These are phyloP conservation scores for Lactifluus rugatus DNA, from an alignment of 768 basidiomycete species.

Conservation along the genomic window DNA sequence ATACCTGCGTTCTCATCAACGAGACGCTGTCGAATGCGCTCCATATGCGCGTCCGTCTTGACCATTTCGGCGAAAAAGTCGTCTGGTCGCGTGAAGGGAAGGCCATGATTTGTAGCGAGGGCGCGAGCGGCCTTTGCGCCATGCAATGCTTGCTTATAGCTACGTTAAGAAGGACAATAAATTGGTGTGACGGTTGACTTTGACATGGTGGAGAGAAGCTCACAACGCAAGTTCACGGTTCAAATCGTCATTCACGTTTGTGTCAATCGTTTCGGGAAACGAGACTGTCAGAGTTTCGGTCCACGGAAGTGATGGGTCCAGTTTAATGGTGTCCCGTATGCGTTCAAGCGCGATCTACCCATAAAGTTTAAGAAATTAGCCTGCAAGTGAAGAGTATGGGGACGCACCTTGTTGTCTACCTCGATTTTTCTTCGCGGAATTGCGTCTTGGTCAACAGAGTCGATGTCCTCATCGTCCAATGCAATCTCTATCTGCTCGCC, in stretches of 20 bases:
- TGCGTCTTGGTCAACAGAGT: constrained; percentile 63
- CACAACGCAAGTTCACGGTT: constrained; percentile 95
- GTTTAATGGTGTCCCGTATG: constrained; percentile 66
- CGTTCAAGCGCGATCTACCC: constrained; percentile 65
- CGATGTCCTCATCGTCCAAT: constrained; percentile 59
- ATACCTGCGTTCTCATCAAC: constrained; percentile 83
- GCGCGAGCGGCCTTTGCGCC: constrained; percentile 64
- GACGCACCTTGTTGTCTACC: constrained; percentile 67
- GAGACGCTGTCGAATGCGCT: constrained; percentile 81
- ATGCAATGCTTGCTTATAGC: constrained; percentile 93
- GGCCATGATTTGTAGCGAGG: constrained; percentile 67
- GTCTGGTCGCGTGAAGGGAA: constrained; percentile 82
- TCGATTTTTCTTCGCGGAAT: constrained; percentile 77
- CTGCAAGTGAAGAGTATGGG: neutral
- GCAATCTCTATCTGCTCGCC: constrained; percentile 33
- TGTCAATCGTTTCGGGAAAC: constrained; percentile 64
- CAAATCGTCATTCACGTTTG: constrained; percentile 79
- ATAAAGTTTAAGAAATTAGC: neutral
- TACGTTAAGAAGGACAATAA: constrained; percentile 26
- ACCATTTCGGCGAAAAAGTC: constrained; percentile 99
- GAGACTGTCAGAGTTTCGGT: constrained; percentile 69
- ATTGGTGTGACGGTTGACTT: neutral
- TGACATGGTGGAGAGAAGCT: neutral
- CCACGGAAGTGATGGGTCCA: constrained; percentile 71
- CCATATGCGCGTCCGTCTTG: constrained; percentile 96